phyloP scores from a whole-genome alignment of 2,329 filamentous ascomycete genomes.

The Ophiostoma perfectum region DNA sequence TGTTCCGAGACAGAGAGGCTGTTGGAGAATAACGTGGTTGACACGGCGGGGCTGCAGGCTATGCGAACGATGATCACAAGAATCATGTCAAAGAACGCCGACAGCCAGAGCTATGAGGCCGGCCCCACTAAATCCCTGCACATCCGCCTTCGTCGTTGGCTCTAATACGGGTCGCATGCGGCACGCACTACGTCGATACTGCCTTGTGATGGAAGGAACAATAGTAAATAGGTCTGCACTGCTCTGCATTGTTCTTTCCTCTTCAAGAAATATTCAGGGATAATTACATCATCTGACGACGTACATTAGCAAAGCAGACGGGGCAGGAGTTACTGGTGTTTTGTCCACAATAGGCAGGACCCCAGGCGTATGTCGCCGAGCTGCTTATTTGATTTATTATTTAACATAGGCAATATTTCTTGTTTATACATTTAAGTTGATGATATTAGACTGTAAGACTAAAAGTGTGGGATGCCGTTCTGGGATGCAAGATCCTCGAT shows the following conservation, averaged over 20 bases:
- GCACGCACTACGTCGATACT: not conserved
- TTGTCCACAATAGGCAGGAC: not conserved
- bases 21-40: not conserved
- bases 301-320: constrained; percentile 1
- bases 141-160: not conserved
- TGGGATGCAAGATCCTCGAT: not conserved
- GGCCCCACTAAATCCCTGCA: constrained; percentile 12
- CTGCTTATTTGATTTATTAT: not conserved
- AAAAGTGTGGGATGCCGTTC: not conserved
- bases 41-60: constrained; percentile 2
- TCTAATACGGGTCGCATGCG: constrained; percentile 5
- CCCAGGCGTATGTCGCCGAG: not conserved
- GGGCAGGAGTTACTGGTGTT: not conserved
- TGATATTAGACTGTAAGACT: not conserved
- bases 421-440: not conserved
- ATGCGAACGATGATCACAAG: not conserved
- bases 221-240: constrained; percentile 8
- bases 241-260: constrained; percentile 7
- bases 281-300: not conserved
- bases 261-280: not conserved
- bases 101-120: not conserved
- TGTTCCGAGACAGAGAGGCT: not conserved
- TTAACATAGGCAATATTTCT: not conserved
- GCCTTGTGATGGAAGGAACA: not conserved
- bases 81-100: not conserved